A percentile compares a stretch with the other conserved stretches of the same genome.
These are phyloP conservation scores for Macrotyloma uniflorum DNA, from an alignment of 306 rosid genomes.

Conservation along the genomic window DNA sequence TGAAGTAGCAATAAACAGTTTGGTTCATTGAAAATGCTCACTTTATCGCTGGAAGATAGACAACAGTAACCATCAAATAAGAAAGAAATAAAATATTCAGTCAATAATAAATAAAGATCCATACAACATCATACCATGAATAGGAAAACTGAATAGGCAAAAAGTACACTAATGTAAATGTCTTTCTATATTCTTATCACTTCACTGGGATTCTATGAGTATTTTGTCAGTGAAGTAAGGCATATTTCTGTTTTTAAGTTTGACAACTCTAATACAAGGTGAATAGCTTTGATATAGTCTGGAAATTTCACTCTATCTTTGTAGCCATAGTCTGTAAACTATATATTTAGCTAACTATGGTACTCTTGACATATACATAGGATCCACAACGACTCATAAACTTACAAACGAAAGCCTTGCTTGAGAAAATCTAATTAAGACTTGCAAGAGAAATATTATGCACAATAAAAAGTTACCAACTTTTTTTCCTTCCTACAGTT, in stretches of 20 bases:
- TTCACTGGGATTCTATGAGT: not conserved
- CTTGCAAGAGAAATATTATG: not conserved
- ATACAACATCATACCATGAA: no score
- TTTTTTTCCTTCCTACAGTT: conserved; percentile 5
- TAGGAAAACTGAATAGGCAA: not conserved
- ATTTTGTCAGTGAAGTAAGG: not conserved
- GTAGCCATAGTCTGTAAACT: not conserved
- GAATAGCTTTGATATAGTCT: not conserved
- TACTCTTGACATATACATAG: not conserved
- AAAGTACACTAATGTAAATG: not conserved
- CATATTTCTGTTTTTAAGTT: conserved; percentile 16
- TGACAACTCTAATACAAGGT: not conserved
- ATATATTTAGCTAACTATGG: not conserved
- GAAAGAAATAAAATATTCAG: no score
- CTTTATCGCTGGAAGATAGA: no score
- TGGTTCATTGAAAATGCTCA: no score
- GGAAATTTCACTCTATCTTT: not conserved
- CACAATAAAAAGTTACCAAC: not conserved
- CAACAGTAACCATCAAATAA: no score
- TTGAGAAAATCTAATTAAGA: not conserved
- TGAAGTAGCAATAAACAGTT: no score
- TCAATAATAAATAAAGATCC: no score
- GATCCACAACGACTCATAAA: not conserved
- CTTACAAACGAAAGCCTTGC: not conserved
- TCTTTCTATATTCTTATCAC: not conserved